Evolutionary conservation across 352 stramenopile species (phyloP), one percentile per base, ranked within the genome.

Genomic region (Globisporangium polare): DNA sequence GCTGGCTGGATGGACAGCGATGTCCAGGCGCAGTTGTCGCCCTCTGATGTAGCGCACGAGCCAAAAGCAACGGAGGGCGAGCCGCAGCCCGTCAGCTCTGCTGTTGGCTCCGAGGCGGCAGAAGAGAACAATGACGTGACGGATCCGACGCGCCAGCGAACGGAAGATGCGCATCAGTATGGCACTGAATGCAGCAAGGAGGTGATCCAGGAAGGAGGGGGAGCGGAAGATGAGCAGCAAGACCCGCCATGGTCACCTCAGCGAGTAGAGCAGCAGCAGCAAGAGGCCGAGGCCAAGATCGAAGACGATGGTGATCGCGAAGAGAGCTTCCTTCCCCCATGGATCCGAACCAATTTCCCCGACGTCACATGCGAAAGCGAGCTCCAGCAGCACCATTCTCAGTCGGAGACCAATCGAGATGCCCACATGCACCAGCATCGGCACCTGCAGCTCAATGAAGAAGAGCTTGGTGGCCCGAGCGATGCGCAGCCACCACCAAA

Each of bases 281-380:
- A 22, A 5, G 17, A 46, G 39, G 31, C 24, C 15, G 15, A 51
- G 29, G 1, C 20, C n/a, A 17, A 46, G 9, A 18, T 33, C 8
- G 39, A 13, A 29, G 13, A 52, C 17, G 43, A 35, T 52, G 60
- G 60, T n/a, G 7, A 47, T 3, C 6, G 5, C n/a, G 17, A 27
- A 5, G 29, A 50, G 7, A 59, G 39, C 2, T 71, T 68, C 55
- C 53, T 83, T 17, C 58, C 72, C 20, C 20, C 22, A 4, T 85
- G 75, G 75, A 73, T 85, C 42, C 62, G 50, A 43, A 24, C 5
- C n/a, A 85, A 70, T 43, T 85, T 85, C 33, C 65, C 64, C 3
- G 39, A 52, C 0, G 33, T 78, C 24, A 47, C 37, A 9, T 66
- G 46, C 29, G 72, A 74, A 62, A 31, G 15, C 8, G 65, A 75